Conservation (phyloP, 768 basidiomycete species). For the Tylopilus balloui region DNA sequence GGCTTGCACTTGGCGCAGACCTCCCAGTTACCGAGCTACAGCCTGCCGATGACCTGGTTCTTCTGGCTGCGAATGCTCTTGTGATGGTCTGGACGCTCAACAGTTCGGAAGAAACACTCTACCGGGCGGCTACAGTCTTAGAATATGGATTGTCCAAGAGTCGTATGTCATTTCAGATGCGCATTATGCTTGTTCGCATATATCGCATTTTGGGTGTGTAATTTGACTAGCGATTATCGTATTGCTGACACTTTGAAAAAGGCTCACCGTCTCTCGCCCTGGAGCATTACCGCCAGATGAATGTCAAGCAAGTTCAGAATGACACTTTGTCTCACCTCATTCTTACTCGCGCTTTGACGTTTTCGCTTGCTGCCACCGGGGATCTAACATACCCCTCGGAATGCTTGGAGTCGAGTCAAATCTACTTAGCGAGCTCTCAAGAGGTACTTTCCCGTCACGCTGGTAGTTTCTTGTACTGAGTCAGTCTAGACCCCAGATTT, state of each 20-base stretch:
- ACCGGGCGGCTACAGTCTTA: slow-evolving; percentile 58
- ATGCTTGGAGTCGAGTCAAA: slow-evolving; percentile 74
- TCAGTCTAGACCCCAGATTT: slow-evolving; percentile 66
- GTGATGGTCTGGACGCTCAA: slow-evolving; percentile 60
- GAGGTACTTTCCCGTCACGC: slow-evolving; percentile 46
- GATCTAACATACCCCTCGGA: slow-evolving; percentile 74
- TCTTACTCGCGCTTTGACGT: slow-evolving; percentile 71
- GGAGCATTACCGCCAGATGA: slow-evolving; percentile 75
- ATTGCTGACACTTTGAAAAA: slow-evolving; percentile 27
- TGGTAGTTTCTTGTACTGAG: slow-evolving; percentile 5
- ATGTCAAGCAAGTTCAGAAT: slow-evolving; percentile 80
- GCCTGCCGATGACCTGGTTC: slow-evolving; percentile 78
- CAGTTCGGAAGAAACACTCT: slow-evolving; percentile 53
- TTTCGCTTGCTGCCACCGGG: slow-evolving; percentile 70
- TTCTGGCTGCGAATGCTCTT: slow-evolving; percentile 67
- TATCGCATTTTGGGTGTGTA: slow-evolving; percentile 73
- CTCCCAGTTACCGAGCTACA: slow-evolving; percentile 78
- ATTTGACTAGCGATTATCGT: neutral
- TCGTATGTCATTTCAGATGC: slow-evolving; percentile 74
- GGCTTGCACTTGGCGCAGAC: slow-evolving; percentile 59
- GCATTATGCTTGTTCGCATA: slow-evolving; percentile 72
- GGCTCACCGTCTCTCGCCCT: slow-evolving; percentile 70
- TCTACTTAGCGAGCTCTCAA: slow-evolving; percentile 74
- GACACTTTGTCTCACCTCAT: slow-evolving; percentile 87
- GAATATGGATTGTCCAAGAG: slow-evolving; percentile 72